These are phyloP conservation scores for Helichrysum umbraculigerum DNA, from an alignment of 129 eudicot species.

Conservation along the genomic window DNA sequence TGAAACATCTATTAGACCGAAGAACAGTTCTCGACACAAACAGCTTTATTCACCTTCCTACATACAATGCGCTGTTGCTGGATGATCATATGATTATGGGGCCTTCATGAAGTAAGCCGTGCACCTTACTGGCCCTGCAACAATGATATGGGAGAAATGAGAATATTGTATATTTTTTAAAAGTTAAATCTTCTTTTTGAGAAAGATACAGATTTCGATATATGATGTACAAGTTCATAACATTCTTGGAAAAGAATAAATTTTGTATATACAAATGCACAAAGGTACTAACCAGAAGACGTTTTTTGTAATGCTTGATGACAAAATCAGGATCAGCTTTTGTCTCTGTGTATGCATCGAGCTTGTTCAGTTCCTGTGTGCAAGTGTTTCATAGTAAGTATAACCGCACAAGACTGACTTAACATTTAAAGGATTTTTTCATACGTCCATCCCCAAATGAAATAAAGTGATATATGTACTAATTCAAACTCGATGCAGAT, in stretches of 20 bases:
- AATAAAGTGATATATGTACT: no score
- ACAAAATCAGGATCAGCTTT: constrained; percentile 45
- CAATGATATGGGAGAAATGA: constrained; percentile 7
- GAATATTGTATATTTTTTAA: background rate
- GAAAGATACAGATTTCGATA: background rate
- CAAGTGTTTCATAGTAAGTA: background rate
- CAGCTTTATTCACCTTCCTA: constrained; percentile 21
- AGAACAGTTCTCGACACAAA: constrained; percentile 5
- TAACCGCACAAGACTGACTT: background rate
- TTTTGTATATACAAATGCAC: background rate
- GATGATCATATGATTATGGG: background rate
- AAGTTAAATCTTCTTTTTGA: background rate
- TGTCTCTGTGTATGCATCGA: constrained; percentile 73
- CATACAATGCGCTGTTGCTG: background rate
- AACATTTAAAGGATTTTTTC: background rate
- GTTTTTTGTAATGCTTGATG: constrained; percentile 38
- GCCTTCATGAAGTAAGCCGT: constrained; percentile 13
- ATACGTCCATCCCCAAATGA: background rate
- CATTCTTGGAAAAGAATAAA: background rate
- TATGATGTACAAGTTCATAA: background rate
- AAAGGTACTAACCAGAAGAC: constrained; percentile 45
- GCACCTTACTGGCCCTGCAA: constrained; percentile 37
- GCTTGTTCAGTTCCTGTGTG: constrained; percentile 74
- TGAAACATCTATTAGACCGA: background rate
- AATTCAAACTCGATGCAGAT: background rate